Percentiles rank a stretch among this genome's conserved stretches.
These are phyloP conservation scores for Microsporum canis DNA, from an alignment of 2,329 filamentous ascomycete species.

Conservation along the genomic window DNA sequence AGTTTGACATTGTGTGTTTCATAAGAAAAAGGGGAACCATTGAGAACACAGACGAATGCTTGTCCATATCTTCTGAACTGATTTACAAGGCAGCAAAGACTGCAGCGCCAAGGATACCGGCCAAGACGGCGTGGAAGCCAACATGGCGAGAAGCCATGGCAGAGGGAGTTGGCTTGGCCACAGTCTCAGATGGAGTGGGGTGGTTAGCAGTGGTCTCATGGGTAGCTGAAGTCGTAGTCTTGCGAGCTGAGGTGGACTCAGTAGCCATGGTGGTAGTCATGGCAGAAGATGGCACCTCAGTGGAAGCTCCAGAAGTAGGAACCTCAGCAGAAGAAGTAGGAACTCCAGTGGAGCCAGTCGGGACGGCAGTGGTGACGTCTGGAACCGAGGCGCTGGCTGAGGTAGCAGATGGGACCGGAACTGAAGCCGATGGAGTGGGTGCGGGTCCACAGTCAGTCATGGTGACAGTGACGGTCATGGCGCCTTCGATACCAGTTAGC, in stretches of 20 bases:
- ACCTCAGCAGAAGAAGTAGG: background rate
- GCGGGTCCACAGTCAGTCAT: conserved; percentile 13
- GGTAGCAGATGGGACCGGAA: background rate
- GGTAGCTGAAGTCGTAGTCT: background rate
- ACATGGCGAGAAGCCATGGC: conserved; percentile 3
- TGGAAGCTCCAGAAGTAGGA: background rate
- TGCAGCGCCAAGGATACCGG: background rate
- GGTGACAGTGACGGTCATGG: conserved; percentile 17
- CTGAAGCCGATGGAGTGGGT: background rate
- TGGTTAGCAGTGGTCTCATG: background rate
- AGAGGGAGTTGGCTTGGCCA: conserved; percentile 4
- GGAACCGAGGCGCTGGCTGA: background rate
- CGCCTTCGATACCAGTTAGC: conserved; percentile 6
- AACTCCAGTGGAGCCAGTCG: background rate
- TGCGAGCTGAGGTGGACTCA: background rate
- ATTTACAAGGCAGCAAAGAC: background rate
- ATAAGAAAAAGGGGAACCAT: background rate
- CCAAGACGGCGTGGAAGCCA: conserved; percentile 4
- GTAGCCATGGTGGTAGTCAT: background rate
- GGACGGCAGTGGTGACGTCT: background rate
- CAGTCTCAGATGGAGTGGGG: background rate
- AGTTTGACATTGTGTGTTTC: background rate
- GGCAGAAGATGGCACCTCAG: background rate
- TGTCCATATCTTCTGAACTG: background rate
- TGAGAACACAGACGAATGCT: background rate